A percentile compares a stretch with the other conserved stretches of the same genome.
phyloP scores from a whole-genome alignment of 345 rosid species.

The Citrus maxima region DNA sequence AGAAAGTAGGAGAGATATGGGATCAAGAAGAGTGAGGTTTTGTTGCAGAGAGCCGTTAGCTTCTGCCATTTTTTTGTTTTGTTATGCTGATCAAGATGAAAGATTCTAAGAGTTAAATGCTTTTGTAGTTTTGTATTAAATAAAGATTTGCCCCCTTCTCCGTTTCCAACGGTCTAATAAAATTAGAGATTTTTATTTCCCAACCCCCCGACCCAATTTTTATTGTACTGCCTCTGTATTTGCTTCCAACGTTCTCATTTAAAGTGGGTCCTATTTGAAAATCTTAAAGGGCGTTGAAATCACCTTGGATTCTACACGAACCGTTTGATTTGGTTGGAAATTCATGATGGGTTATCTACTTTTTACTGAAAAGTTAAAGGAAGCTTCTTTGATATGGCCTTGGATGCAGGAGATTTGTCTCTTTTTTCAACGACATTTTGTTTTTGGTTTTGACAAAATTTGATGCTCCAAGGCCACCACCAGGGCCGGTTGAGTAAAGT shows the following conservation, averaged over 20 bases:
- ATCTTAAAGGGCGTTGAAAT: neutral
- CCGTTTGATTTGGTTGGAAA: slow-evolving; percentile 18
- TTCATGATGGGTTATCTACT: neutral
- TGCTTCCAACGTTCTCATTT: slow-evolving; percentile 32
- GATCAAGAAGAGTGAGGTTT: slow-evolving; percentile 39
- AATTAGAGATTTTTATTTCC: neutral
- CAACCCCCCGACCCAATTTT: neutral
- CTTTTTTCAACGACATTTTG: neutral
- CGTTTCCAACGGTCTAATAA: slow-evolving; percentile 49
- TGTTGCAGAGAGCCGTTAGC: slow-evolving; percentile 24
- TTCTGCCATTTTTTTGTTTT: slow-evolving; percentile 46
- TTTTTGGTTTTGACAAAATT: neutral
- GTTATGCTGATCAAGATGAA: neutral
- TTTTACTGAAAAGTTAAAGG: neutral
- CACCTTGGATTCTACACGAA: slow-evolving; percentile 28
- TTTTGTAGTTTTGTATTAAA: slow-evolving; percentile 15
- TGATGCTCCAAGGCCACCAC: neutral
- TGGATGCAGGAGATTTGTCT: neutral
- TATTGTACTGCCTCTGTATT: neutral
- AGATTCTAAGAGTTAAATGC: neutral
- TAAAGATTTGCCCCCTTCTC: neutral
- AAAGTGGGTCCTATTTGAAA: slow-evolving; percentile 27
- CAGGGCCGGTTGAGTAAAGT: neutral
- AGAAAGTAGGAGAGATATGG: slow-evolving; percentile 65
- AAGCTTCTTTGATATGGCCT: neutral